These are phyloP conservation scores for Pythium guiyangense DNA, from an alignment of 352 stramenopile genomes.

Conservation along the genomic window DNA sequence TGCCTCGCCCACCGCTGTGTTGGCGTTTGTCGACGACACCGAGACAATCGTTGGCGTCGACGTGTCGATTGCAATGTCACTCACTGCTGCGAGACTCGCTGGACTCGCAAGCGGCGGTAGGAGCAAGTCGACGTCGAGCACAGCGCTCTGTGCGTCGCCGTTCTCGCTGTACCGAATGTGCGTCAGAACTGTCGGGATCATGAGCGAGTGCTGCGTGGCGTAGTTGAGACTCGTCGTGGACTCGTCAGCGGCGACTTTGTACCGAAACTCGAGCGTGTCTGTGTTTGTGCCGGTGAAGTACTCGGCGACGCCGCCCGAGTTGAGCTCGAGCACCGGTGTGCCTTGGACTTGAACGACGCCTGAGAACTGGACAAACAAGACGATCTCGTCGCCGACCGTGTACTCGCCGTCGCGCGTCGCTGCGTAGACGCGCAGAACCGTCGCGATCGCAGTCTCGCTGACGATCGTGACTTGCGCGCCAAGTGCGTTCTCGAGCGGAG, in stretches of 20 bases:
- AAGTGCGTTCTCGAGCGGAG: conserved; percentile 3
- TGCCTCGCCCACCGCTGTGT: conserved; percentile 21
- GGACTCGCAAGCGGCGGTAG: conserved; percentile 23
- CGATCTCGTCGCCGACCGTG: conserved; percentile 53
- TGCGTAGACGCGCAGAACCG: conserved; percentile 33
- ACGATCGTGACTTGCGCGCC: conserved; percentile 26
- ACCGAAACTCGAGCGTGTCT: conserved; percentile 52
- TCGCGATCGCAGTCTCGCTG: conserved; percentile 26
- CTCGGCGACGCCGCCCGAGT: conserved; percentile 50
- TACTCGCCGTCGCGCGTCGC: conserved; percentile 45
- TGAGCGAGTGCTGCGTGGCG: conserved; percentile 33
- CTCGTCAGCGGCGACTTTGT: conserved; percentile 51
- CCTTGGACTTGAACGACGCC: conserved; percentile 44
- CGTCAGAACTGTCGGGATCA: conserved; percentile 14
- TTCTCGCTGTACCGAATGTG: conserved; percentile 6
- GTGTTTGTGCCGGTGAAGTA: conserved; percentile 49
- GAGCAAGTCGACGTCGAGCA: conserved; percentile 30
- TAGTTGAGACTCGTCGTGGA: conserved; percentile 44
- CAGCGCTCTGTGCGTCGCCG: neutral
- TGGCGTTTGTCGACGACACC: conserved; percentile 35
- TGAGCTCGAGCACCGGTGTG: conserved; percentile 51
- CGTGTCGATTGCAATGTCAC: conserved; percentile 37
- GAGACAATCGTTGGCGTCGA: conserved; percentile 27
- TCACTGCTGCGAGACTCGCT: conserved; percentile 28
- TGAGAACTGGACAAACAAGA: conserved; percentile 53